Conservation (phyloP, 768 basidiomycete species). For the Botryobasidium botryosum region DNA sequence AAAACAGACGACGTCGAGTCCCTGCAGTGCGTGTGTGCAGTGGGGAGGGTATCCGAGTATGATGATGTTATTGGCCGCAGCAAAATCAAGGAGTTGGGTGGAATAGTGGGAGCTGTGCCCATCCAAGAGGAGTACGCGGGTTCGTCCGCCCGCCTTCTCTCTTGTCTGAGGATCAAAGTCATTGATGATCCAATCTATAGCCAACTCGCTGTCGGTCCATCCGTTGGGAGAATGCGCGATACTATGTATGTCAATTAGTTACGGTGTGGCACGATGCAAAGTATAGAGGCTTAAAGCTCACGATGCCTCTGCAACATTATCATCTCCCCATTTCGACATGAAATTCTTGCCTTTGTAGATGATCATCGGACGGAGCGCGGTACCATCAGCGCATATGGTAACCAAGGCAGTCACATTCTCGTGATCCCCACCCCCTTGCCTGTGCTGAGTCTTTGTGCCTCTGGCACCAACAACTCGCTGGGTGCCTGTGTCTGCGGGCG, state of each 20-base stretch:
- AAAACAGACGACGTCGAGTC: constrained; percentile 31
- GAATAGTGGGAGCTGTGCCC: background rate
- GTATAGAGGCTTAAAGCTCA: constrained; percentile 9
- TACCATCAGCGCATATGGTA: constrained; percentile 15
- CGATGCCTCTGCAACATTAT: constrained; percentile 10
- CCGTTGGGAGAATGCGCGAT: constrained; percentile 19
- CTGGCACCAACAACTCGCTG: constrained; percentile 6
- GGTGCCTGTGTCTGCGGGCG: background rate
- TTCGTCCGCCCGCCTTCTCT: background rate
- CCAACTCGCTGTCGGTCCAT: constrained; percentile 20
- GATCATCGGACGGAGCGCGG: constrained; percentile 5
- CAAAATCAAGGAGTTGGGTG: background rate
- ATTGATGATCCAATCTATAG: constrained; percentile 17
- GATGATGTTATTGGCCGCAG: background rate
- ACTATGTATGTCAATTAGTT: constrained; percentile 10
- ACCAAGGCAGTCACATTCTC: constrained; percentile 11
- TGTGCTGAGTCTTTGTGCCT: background rate
- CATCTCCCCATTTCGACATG: constrained; percentile 1
- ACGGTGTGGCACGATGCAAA: background rate
- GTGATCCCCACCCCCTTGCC: constrained; percentile 7
- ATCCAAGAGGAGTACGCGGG: background rate
- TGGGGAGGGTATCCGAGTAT: constrained; percentile 5
- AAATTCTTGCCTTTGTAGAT: constrained; percentile 12
- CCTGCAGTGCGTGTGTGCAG: constrained; percentile 20
- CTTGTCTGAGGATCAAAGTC: background rate